Evolutionary conservation across 1,284 basidiomycete genomes (phyloP), one percentile per base, ranked within the genome.

Genomic region (Earliella scabrosa): DNA sequence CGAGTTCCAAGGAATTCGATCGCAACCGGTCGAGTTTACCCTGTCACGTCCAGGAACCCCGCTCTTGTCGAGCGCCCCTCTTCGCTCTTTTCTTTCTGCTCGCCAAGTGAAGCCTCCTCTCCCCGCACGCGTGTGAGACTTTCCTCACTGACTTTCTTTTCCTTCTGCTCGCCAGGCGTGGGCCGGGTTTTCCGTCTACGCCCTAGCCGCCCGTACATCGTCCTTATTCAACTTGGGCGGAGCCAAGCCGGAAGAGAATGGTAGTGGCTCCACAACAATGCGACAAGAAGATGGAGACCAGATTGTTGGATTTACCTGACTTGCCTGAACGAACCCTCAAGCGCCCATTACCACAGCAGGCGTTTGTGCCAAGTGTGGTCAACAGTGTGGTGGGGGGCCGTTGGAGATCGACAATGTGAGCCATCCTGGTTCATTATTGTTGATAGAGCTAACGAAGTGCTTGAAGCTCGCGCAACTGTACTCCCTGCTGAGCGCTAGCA

Each of bases 371-470:
- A 29, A 9, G 11, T 64, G 4, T 55, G 75, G 31, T 56, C 71
- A 8, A 63, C 77, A 11, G 18, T 34, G 2, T 18, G 34, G 23
- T 58, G 26, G 13, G 47, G 50, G 23, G 48, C 79, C 26, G 75
- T 88, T 36, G 70, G 98, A 97, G 65, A 90, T 95, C 10, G 94
- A 95, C 66, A 94, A 95, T 70, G 95, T 96, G 63, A 61, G 87
- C 74, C 3, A 9, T 23, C 13, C n/a, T 20, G n/a, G 13, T 29
- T 40, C 34, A 31, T n/a, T 1, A 34, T 21, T 44, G 7, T 13
- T 21, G 34, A 9, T 31, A 16, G 41, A 4, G 14, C 3, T 32
- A 45, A 8, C 54, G 6, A 18, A 11, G 4, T 4, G 14, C 31
- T 24, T 21, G 9, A 59, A 95, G 93, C 84, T 97, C 59, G 86